Percentiles rank a stretch among this genome's conserved stretches.
Evolutionary conservation across 352 stramenopile species (phyloP).

Genomic region (Globisporangium perplexum): DNA sequence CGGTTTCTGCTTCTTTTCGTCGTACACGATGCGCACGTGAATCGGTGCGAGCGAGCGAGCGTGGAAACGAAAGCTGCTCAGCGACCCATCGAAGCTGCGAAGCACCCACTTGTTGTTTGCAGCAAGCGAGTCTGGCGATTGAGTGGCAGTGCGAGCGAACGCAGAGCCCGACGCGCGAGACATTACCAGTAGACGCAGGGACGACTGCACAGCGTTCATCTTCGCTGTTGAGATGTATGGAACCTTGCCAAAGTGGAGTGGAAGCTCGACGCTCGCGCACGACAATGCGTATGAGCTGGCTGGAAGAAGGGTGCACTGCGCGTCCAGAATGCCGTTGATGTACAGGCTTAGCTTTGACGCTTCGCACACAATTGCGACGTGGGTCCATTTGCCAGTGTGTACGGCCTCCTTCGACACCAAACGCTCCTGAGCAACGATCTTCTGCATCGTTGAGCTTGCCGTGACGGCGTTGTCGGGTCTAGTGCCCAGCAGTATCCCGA

Average conservation of each 20-base stretch:
- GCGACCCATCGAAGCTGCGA: conserved; percentile 69
- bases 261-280: conserved; percentile 29
- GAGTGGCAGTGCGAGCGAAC: background rate
- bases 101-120: background rate
- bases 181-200: conserved; percentile 2
- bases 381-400: conserved; percentile 62
- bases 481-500: conserved; percentile 31
- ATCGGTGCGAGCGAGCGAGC: conserved; percentile 88
- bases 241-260: conserved; percentile 50
- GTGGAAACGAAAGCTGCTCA: conserved; percentile 88
- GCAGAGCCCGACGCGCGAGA: background rate
- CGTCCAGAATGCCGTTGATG: conserved; percentile 86
- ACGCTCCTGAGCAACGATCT: conserved; percentile 34
- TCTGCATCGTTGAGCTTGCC: background rate
- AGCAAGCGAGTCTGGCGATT: background rate
- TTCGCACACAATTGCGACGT: conserved; percentile 86
- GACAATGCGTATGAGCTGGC: conserved; percentile 23
- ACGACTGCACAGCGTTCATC: background rate
- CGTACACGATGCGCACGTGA: conserved; percentile 89
- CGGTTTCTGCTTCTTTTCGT: conserved; percentile 46
- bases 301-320: conserved; percentile 55
- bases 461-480: background rate
- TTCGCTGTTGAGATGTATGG: background rate
- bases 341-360: conserved; percentile 85
- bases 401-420: conserved; percentile 73